These are phyloP conservation scores for Irpex sp. DNA, from an alignment of 1,284 basidiomycete genomes.

Conservation along the genomic window DNA sequence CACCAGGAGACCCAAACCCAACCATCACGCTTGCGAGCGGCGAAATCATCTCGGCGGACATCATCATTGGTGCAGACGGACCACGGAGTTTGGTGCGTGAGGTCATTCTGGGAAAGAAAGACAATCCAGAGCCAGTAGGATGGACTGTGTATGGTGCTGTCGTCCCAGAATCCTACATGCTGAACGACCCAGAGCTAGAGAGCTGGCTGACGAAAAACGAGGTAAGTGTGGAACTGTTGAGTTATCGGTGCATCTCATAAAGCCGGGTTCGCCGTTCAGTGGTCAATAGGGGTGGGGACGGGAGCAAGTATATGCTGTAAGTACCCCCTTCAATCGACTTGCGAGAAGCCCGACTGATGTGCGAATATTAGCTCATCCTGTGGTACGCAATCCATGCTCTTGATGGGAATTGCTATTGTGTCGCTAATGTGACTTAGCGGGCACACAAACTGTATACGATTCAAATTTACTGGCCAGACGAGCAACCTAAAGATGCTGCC, in stretches of 20 bases:
- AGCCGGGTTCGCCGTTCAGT: not conserved
- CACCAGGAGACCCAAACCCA: slow-evolving; percentile 11
- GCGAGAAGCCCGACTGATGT: not conserved
- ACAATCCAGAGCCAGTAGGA: not conserved
- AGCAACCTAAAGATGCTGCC: slow-evolving; percentile 6
- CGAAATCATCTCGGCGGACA: slow-evolving; percentile 28
- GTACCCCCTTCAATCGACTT: not conserved
- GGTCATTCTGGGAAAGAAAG: not conserved
- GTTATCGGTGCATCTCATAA: not conserved
- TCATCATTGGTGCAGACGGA: slow-evolving; percentile 13
- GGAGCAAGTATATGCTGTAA: slow-evolving; percentile 2
- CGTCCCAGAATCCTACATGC: slow-evolving; percentile 23
- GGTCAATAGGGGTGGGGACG: slow-evolving; percentile 2
- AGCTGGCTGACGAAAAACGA: not conserved
- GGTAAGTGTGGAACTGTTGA: not conserved
- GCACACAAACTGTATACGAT: slow-evolving; percentile 12
- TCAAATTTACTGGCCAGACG: slow-evolving; percentile 12
- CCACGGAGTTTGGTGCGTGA: slow-evolving; percentile 1
- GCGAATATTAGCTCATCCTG: slow-evolving; percentile 9
- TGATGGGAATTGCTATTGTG: not conserved
- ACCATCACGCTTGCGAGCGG: slow-evolving; percentile 28
- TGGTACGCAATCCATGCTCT: slow-evolving; percentile 4
- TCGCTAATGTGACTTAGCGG: not conserved
- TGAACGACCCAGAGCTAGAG: slow-evolving; percentile 1
- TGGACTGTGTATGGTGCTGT: slow-evolving; percentile 31